These are phyloP conservation scores for Scutellaria baicalensis DNA, from an alignment of 257 asterid species.

Conservation along the genomic window DNA sequence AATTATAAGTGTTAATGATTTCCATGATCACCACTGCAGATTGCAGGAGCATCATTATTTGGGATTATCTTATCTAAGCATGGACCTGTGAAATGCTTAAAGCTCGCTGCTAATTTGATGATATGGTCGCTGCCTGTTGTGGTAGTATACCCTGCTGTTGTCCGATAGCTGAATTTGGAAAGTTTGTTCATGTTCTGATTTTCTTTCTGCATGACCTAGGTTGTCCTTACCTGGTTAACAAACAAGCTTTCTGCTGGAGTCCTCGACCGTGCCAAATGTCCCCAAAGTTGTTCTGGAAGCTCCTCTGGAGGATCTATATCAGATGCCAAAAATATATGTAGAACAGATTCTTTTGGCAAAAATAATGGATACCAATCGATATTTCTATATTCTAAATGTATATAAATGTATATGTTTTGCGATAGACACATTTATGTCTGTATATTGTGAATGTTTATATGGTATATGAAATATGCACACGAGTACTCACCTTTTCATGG, in stretches of 20 bases:
- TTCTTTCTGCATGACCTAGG: slow-evolving; percentile 34
- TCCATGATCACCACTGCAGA: slow-evolving; percentile 36
- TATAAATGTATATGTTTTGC: slow-evolving; percentile 3
- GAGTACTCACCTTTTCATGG: neutral
- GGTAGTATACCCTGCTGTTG: slow-evolving; percentile 31
- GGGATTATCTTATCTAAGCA: slow-evolving; percentile 75
- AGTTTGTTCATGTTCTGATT: slow-evolving; percentile 8
- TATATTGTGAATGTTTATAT: neutral
- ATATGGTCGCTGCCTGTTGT: slow-evolving; percentile 72
- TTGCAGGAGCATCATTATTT: slow-evolving; percentile 95
- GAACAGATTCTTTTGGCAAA: neutral
- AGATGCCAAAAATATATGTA: slow-evolving; percentile 26
- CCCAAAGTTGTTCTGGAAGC: slow-evolving; percentile 42
- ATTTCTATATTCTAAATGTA: neutral
- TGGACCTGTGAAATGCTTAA: slow-evolving; percentile 77
- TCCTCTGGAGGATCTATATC: slow-evolving; percentile 29
- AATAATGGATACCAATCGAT: neutral
- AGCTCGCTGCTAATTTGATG: slow-evolving; percentile 73
- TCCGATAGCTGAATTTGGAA: neutral
- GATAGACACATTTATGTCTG: slow-evolving; percentile 15
- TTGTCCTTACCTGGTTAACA: slow-evolving; percentile 73
- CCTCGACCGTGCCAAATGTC: slow-evolving; percentile 64
- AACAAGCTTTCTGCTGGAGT: slow-evolving; percentile 90
- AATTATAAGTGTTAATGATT: neutral
- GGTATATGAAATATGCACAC: neutral